Evolutionary conservation across 2,329 filamentous ascomycete genomes (phyloP), one percentile per base, ranked within the genome.

Genomic region (Penicillium hesseltinei): DNA sequence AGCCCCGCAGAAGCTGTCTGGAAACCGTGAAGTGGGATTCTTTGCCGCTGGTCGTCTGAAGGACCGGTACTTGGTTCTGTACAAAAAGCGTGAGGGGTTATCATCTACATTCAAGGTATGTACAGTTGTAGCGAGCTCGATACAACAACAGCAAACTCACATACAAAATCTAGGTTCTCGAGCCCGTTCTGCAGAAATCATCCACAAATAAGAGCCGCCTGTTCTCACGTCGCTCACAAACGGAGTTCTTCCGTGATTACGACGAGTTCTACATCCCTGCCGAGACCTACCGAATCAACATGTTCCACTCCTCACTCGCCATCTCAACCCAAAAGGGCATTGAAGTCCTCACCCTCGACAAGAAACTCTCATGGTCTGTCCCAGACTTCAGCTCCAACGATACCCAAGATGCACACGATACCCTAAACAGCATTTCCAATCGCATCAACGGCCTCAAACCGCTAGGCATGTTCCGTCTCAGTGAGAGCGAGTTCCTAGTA

Each of bases 241-340:
- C 93, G 0, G 94, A 99, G 67, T 93, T 93, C 67, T 99, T 97
- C 86, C 89, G 94, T 61, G 94, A 99, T 71, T 99, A 92, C 73
- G 94, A 99, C 77, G 94, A 97, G 66, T 99, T 99, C 76, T 99
- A 97, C 77, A 92, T 99, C 66, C 94, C 94, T 0, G 88, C 90
- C 2, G 95, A 99, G 72, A 97, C 92, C 74, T 96, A 89, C 74
- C 91, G 90, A 47, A 89, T 99, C 71, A 97, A 97, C 74, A 84
- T 99, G 51, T 99, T 97, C 84, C 91, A 97, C 73, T 91, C 89
- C 0, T 95, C 92, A 60, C 89, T 99, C 52, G 91, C 94, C 10
- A 91, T 99, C 47, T 88, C 91, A 21, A 97, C 93, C 0, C 84
- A 91, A 40, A 91, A 92, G 73, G 95, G 94, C 25, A 92, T 99